Conservation (phyloP, 2,329 filamentous ascomycete species). For the Fusarium cicatricum region DNA sequence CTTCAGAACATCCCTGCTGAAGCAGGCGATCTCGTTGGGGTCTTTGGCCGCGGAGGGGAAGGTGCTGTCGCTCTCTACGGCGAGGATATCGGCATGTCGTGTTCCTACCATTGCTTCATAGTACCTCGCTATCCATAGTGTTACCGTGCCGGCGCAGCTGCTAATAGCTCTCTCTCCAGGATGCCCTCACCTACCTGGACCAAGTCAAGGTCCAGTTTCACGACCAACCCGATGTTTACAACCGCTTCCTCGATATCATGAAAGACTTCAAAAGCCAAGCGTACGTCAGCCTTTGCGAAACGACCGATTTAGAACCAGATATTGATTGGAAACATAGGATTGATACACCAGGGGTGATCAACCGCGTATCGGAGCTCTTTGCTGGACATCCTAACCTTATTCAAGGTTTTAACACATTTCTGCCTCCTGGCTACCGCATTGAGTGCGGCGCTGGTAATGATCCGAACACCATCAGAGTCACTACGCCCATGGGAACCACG, state of each 20-base stretch:
- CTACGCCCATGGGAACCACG: constrained; percentile 96
- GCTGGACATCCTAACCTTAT: constrained; percentile 95
- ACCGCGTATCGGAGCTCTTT: constrained; percentile 93
- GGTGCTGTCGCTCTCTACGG: constrained; percentile 31
- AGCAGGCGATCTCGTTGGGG: constrained; percentile 32
- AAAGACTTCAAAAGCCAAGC: constrained; percentile 99
- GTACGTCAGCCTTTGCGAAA: constrained; percentile 58
- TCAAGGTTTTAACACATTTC: constrained; percentile 97
- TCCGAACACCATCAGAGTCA: constrained; percentile 94
- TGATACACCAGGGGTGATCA: constrained; percentile 96
- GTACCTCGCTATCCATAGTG: constrained; percentile 30
- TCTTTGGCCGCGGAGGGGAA: constrained; percentile 36
- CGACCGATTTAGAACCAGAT: neutral
- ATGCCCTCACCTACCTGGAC: constrained; percentile 92
- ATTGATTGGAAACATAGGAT: constrained; percentile 65
- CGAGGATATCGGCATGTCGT: constrained; percentile 31
- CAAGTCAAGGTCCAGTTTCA: constrained; percentile 99
- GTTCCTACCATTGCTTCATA: constrained; percentile 35
- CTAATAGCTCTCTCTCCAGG: constrained; percentile 47
- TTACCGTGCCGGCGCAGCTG: neutral
- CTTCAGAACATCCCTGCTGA: constrained; percentile 12
- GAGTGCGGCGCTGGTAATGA: constrained; percentile 95
- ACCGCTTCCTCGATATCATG: constrained; percentile 97
- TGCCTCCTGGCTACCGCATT: constrained; percentile 94
- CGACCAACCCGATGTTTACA: constrained; percentile 97